Evolutionary conservation across 2,329 filamentous ascomycete genomes (phyloP).

Genomic region (Sarocladium oryzae): DNA sequence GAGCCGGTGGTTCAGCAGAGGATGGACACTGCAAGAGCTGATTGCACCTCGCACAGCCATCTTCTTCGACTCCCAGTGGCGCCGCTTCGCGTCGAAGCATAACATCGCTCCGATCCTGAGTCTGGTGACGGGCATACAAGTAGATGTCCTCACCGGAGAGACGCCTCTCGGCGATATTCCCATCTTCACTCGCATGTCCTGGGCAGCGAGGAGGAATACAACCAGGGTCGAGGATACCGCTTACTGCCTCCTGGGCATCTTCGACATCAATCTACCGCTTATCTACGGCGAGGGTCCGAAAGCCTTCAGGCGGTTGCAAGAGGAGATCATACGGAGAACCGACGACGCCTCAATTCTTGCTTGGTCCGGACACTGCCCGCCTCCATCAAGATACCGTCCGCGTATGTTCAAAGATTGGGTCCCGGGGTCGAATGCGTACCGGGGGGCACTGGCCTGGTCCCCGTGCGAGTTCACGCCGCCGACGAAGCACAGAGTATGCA

Average conservation of each 20-base stretch:
- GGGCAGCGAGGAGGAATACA: constrained; percentile 21
- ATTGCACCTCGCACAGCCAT: constrained; percentile 34
- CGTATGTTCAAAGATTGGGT: not conserved
- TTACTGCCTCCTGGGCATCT: constrained; percentile 25
- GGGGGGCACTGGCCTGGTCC: not conserved
- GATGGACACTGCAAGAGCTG: constrained; percentile 59
- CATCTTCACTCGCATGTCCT: constrained; percentile 21
- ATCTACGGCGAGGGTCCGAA: constrained; percentile 23
- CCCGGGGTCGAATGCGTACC: not conserved
- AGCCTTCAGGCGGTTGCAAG: constrained; percentile 23
- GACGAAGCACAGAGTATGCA: not conserved
- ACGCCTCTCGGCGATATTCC: constrained; percentile 6
- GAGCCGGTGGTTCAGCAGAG: constrained; percentile 29
- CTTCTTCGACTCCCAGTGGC: constrained; percentile 25
- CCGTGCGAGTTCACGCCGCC: not conserved
- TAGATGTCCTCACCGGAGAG: not conserved
- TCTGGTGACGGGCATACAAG: not conserved
- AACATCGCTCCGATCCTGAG: not conserved
- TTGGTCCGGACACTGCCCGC: constrained; percentile 10
- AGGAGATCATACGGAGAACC: constrained; percentile 21
- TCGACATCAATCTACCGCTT: constrained; percentile 24
- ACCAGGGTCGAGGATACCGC: constrained; percentile 21
- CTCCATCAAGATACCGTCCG: not conserved
- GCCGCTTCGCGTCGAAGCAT: not conserved
- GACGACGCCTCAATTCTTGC: constrained; percentile 23